These are phyloP conservation scores for Nicotiana rustica DNA, from an alignment of 305 asterid species.

Conservation along the genomic window DNA sequence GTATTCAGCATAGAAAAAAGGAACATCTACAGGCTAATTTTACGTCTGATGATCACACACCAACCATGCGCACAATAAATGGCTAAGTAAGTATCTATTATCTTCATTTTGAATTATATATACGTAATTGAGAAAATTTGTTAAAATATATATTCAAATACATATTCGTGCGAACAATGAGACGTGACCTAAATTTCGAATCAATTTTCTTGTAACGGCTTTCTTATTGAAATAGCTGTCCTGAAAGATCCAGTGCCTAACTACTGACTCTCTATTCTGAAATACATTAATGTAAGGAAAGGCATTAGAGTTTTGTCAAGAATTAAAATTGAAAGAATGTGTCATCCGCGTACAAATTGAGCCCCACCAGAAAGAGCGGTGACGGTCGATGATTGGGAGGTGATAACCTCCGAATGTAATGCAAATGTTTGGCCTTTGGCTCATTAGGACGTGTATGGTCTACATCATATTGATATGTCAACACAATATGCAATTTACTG, in stretches of 20 bases:
- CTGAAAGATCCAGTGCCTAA: neutral
- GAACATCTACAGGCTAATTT: neutral
- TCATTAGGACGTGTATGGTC: conserved; percentile 35
- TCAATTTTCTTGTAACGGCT: neutral
- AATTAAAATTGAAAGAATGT: neutral
- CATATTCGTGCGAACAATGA: neutral
- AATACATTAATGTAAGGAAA: neutral
- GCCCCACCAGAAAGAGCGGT: conserved; percentile 36
- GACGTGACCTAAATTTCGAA: too few relatives aligned
- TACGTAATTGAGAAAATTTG: neutral
- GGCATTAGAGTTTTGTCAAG: neutral
- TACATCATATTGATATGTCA: conserved; percentile 35
- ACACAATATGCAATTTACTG: neutral
- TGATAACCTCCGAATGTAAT: conserved; percentile 51
- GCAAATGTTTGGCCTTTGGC: conserved; percentile 39
- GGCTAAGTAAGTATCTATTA: neutral
- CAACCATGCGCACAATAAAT: neutral
- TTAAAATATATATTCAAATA: neutral
- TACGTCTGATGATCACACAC: neutral
- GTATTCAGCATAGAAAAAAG: too few relatives aligned
- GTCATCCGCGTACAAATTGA: conserved; percentile 7
- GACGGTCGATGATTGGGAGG: conserved; percentile 50
- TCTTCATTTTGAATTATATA: neutral
- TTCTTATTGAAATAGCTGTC: neutral
- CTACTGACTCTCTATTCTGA: neutral